Evolutionary conservation across 1,284 basidiomycete genomes (phyloP).

Genomic region (Ustilago nuda): DNA sequence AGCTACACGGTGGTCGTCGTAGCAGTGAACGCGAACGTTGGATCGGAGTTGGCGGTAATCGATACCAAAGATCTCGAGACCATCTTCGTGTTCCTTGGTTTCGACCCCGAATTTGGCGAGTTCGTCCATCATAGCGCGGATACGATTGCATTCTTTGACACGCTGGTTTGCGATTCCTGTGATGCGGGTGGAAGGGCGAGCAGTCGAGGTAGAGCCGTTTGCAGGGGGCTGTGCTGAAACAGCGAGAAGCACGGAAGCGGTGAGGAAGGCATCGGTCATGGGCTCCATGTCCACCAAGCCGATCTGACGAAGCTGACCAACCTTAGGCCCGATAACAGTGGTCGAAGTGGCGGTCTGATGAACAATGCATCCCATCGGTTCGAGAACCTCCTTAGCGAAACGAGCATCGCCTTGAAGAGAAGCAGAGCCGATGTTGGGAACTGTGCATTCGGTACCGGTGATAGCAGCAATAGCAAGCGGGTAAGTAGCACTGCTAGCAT

Average conservation of each 20-base stretch:
- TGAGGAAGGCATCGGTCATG: slow-evolving; percentile 99
- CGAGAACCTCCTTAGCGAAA: slow-evolving; percentile 91
- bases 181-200: slow-evolving; percentile 76
- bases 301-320: slow-evolving; percentile 83
- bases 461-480: slow-evolving; percentile 96
- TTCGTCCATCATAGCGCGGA: slow-evolving; percentile 95
- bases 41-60: slow-evolving; percentile 73
- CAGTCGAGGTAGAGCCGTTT: slow-evolving; percentile 62
- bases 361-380: slow-evolving; percentile 93
- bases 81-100: slow-evolving; percentile 91
- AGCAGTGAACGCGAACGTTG: slow-evolving; percentile 87
- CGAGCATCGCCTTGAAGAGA: slow-evolving; percentile 95
- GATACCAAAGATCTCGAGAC: slow-evolving; percentile 87
- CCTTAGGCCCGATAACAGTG: slow-evolving; percentile 89
- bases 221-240: slow-evolving; percentile 71
- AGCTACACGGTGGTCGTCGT: slow-evolving; percentile 97
- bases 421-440: slow-evolving; percentile 87
- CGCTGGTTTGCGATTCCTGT: slow-evolving; percentile 97
- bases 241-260: slow-evolving; percentile 89
- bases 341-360: slow-evolving; percentile 88
- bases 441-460: slow-evolving; percentile 92
- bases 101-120: slow-evolving; percentile 94
- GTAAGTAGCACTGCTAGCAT: slow-evolving; percentile 95
- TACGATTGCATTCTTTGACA: slow-evolving; percentile 98
- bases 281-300: slow-evolving; percentile 96